Base-by-base conservation (phyloP, 108 stramenopile genomes). In the Cyclostephanos tholiformis region DNA sequence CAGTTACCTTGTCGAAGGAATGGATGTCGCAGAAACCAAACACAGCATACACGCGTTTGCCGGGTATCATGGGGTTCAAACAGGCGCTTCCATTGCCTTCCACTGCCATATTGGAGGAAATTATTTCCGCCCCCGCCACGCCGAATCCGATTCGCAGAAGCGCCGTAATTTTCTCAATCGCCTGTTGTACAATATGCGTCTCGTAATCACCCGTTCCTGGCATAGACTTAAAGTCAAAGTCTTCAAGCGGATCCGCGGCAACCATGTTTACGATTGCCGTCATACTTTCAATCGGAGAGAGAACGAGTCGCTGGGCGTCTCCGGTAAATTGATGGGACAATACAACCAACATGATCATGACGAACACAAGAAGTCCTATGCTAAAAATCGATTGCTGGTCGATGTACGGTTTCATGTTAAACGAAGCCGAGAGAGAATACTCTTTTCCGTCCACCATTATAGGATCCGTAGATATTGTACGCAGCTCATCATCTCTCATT, bases 11-110 rank as follows among this genome's bases (percentile, higher is more conserved):
- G 73, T 94, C 95, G 74, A 97, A 99, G 23, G 88, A 92, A 71
- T 95, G 74, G 29, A 99, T 97, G 44, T 90, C 91, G 51, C 85
- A 91, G 73, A 97, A 99, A 29, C 88, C 98, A 79, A 99, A 97
- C 27, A 99, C 71, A 9, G 94, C 96, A 71, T 94, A 95, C 0
- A 96, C 89, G 56, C 88, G 87, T 71, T 93, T 95, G 35, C 98
- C 98, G 0, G 98, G 98, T 67, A 98, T 86, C 71, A 96, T 91
- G 27, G 94, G 94, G 69, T 95, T 92, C 63, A 95, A 83, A 23
- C 94, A 91, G 25, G 87, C 93, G 30, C 88, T 78, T 19, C 85
- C 81, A 26, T 81, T 86, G 22, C 87, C 86, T 49, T 89, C 87
- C n/a, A 87, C 79, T 16, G 89, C 87, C 53, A 99, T 83, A 71